phyloP scores from a whole-genome alignment of 2,329 filamentous ascomycete species.

The Lecanosticta acicola region DNA sequence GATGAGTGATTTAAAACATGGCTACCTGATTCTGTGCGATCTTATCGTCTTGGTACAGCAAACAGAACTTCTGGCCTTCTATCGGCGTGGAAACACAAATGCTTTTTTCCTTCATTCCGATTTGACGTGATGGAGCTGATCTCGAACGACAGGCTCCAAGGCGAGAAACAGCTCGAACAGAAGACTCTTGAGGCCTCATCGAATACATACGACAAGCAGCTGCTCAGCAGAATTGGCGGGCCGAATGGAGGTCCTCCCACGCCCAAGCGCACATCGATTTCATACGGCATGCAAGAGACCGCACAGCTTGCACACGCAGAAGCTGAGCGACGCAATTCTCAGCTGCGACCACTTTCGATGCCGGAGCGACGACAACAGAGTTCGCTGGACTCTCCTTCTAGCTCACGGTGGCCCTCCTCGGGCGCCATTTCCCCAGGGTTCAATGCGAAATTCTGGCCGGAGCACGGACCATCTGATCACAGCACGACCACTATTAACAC shows the following conservation, averaged over 20 bases:
- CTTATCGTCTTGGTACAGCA: too few relatives aligned
- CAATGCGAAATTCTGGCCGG: constrained; percentile 42
- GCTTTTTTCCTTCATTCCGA: too few relatives aligned
- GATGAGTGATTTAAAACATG: not conserved
- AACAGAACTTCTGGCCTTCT: too few relatives aligned
- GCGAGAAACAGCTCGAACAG: constrained; percentile 55
- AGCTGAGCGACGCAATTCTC: constrained; percentile 38
- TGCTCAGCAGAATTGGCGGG: constrained; percentile 58
- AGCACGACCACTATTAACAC: constrained; percentile 7
- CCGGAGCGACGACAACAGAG: constrained; percentile 37
- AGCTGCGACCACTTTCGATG: constrained; percentile 39
- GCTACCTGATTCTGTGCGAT: too few relatives aligned
- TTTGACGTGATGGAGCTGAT: constrained; percentile 18
- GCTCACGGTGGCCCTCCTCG: constrained; percentile 36
- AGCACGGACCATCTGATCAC: constrained; percentile 25
- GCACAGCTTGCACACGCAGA: constrained; percentile 34
- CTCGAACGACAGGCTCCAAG: constrained; percentile 46
- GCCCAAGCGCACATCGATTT: constrained; percentile 41
- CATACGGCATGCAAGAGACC: constrained; percentile 26
- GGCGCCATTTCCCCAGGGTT: constrained; percentile 42
- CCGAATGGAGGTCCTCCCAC: constrained; percentile 46
- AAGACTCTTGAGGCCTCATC: constrained; percentile 54
- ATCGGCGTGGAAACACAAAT: too few relatives aligned
- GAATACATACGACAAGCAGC: constrained; percentile 57
- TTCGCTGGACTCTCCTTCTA: constrained; percentile 37